Base-by-base conservation (phyloP, 345 rosid genomes). In the Lagerstroemia speciosa region DNA sequence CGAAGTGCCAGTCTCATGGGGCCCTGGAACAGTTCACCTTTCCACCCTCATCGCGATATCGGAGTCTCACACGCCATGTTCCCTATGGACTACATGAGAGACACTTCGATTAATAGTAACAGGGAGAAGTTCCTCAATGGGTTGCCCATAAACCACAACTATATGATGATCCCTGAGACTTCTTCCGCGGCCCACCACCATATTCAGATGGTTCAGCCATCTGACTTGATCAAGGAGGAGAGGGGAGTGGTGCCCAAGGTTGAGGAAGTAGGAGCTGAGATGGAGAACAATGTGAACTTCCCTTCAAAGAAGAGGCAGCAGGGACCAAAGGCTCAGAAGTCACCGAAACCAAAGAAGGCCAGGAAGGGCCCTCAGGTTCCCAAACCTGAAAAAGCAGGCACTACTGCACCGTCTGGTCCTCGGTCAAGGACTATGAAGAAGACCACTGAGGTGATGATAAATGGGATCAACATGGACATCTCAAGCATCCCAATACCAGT, bases 401-500 rank as follows among this genome's bases (percentile, higher is more conserved):
- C 63, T 34, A 27, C 63, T 22, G 14, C 20, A 27, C 30, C 76
- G 61, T 40, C 77, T 10, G 71, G 63, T 73, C 68, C 75, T 14
- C 73, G 71, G 31, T 63, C 72, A 1, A 73, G 71, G 55, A 10
- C 76, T 1, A 55, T 62, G 50, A 73, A 66, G 71, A 77, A 77
- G 62, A 61, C 53, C 31, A 61, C 69, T 5, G 80, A 77, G 61
- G 68, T 77, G 20, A 57, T 73, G 34, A 73, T 77, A 46, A 77
- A 77, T 48, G 80, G 76, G 71, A 73, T 77, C 69, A 71, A 61
- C 48, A 72, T 75, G 74, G 79, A 79, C 65, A 67, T 75, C 16
- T 72, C 82, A 0, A 58, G 74, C 43, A 75, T 79, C 41, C 82
- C 82, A 4, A 72, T 73, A 48, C 82, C 82, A 0, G 75, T 79